A percentile compares a stretch with the other conserved stretches of the same genome.
Conservation (phyloP, 352 stramenopile species). For the Blastocystis sp. region DNA sequence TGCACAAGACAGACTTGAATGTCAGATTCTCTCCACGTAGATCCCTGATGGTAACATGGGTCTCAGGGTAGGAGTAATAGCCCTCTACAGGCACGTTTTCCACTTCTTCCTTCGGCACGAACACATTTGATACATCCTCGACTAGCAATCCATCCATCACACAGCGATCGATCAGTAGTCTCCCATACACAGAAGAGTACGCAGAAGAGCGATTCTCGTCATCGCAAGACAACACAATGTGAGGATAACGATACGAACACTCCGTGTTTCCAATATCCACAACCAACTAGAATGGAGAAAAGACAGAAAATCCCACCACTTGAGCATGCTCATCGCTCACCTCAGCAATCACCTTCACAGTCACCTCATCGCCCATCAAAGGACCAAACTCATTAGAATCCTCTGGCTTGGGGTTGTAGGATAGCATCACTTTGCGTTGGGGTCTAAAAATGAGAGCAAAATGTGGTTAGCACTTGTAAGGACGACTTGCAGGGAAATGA, state of each 20-base stretch:
- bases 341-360: slow-evolving; percentile 41
- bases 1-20: slow-evolving; percentile 48
- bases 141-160: slow-evolving; percentile 44
- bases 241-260: slow-evolving; percentile 37
- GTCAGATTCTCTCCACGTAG: neutral
- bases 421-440: slow-evolving; percentile 6
- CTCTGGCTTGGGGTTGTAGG: slow-evolving; percentile 53
- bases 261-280: slow-evolving; percentile 27
- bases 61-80: slow-evolving; percentile 52
- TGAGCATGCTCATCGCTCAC: slow-evolving; percentile 50
- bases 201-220: slow-evolving; percentile 12
- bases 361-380: slow-evolving; percentile 54
- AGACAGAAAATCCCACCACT: neutral
- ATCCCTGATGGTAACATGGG: slow-evolving; percentile 36
- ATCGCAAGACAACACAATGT: slow-evolving; percentile 56
- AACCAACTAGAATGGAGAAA: neutral
- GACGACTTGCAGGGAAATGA: slow-evolving; percentile 15
- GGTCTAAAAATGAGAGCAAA: neutral
- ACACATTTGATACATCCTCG: neutral
- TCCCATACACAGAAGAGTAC: slow-evolving; percentile 27
- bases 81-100: slow-evolving; percentile 46
- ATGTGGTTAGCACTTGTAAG: neutral
- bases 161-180: slow-evolving; percentile 25
- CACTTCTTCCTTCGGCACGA: slow-evolving; percentile 35
- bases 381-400: slow-evolving; percentile 29